These are phyloP conservation scores for Sporothrix globosa DNA, from an alignment of 2,329 filamentous ascomycete genomes.

Conservation along the genomic window DNA sequence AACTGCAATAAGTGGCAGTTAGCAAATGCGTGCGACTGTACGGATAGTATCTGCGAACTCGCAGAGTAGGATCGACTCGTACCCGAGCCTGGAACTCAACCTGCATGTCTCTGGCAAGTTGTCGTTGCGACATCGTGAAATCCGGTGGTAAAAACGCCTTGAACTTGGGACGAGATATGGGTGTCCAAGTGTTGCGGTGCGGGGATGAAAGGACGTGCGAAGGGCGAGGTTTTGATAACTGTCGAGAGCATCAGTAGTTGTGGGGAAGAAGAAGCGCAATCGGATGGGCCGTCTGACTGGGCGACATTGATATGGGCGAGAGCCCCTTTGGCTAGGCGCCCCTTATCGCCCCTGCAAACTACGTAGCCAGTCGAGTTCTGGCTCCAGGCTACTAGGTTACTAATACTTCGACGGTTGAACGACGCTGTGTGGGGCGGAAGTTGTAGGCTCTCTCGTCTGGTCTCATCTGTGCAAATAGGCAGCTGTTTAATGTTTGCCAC, in stretches of 20 bases:
- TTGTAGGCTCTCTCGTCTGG: too few relatives aligned
- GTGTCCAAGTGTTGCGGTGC: background rate
- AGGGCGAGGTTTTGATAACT: background rate
- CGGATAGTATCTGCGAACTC: too few relatives aligned
- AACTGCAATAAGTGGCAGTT: conserved; percentile 46
- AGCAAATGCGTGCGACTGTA: background rate
- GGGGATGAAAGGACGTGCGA: background rate
- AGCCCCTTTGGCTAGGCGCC: background rate
- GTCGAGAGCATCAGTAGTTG: background rate
- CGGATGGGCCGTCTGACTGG: background rate
- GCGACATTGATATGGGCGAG: background rate
- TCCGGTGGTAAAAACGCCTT: background rate
- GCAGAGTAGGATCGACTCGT: conserved; percentile 29
- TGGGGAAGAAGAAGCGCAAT: background rate
- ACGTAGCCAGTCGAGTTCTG: background rate
- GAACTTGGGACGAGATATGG: background rate
- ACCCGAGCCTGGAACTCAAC: conserved; percentile 65
- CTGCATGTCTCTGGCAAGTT: conserved; percentile 63
- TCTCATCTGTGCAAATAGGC: conserved; percentile 7
- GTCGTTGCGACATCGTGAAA: conserved; percentile 60
- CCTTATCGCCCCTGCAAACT: conserved; percentile 9
- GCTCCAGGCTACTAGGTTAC: background rate
- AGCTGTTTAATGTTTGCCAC: background rate
- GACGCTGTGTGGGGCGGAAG: background rate
- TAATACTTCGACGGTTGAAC: background rate